phyloP scores from a whole-genome alignment of 192 early-diverging fungal genomes.

The Coemansia sp. region DNA sequence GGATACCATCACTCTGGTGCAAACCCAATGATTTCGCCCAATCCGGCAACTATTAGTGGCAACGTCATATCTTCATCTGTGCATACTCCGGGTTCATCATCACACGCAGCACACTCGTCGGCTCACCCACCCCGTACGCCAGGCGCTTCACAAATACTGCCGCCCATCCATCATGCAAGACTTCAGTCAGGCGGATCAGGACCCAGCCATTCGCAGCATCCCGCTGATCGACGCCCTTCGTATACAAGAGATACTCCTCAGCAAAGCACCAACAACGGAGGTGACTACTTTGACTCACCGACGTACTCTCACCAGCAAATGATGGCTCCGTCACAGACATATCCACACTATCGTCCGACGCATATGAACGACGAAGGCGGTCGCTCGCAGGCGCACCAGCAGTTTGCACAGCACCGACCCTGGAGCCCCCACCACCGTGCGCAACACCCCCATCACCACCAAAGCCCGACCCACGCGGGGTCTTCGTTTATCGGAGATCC shows the following conservation, averaged over 20 bases:
- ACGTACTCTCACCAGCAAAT: constrained; percentile 4
- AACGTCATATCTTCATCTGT: background rate
- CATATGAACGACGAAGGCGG: constrained; percentile 19
- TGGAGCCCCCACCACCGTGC: constrained; percentile 50
- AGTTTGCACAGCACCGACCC: constrained; percentile 31
- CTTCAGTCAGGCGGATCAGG: background rate
- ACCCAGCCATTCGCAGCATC: constrained; percentile 4
- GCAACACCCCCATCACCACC: constrained; percentile 25
- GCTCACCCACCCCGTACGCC: constrained; percentile 10
- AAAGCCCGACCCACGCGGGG: constrained; percentile 24
- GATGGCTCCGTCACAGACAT: background rate
- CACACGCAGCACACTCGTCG: background rate
- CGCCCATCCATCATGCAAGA: constrained; percentile 15
- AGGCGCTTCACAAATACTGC: constrained; percentile 10
- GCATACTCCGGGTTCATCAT: background rate
- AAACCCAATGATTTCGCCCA: background rate
- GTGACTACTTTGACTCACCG: constrained; percentile 16
- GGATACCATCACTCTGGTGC: background rate
- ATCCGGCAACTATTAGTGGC: background rate
- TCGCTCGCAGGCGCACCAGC: constrained; percentile 11
- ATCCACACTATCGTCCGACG: constrained; percentile 14
- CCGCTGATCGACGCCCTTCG: constrained; percentile 8
- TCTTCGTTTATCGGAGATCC: constrained; percentile 23
- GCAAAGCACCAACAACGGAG: background rate
- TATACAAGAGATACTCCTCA: constrained; percentile 1